These are phyloP conservation scores for Aspergillus japonicus DNA, from an alignment of 2,329 filamentous ascomycete genomes.

Conservation along the genomic window DNA sequence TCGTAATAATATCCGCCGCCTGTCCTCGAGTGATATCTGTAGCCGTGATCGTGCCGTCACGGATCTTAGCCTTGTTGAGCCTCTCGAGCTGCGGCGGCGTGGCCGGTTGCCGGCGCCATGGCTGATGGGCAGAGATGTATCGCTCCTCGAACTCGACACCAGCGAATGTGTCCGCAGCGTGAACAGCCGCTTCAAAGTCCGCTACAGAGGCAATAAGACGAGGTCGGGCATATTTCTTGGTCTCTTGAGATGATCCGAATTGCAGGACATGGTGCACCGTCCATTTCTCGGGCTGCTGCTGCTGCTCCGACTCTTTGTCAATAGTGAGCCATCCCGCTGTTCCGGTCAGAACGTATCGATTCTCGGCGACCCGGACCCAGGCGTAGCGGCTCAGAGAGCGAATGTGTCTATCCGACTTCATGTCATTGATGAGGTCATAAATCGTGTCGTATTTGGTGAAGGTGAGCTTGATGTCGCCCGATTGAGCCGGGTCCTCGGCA, in stretches of 20 bases:
- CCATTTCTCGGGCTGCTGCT: slow-evolving; percentile 17
- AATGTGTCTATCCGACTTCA: slow-evolving; percentile 74
- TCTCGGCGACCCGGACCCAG: slow-evolving; percentile 76
- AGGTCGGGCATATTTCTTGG: slow-evolving; percentile 65
- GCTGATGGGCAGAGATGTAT: slow-evolving; percentile 65
- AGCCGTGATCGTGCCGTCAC: slow-evolving; percentile 16
- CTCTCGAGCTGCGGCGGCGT: slow-evolving; percentile 49
- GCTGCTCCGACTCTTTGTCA: slow-evolving; percentile 26
- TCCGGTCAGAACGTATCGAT: slow-evolving; percentile 69
- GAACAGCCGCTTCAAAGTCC: slow-evolving; percentile 72
- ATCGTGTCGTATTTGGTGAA: slow-evolving; percentile 92
- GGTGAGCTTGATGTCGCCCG: slow-evolving; percentile 55
- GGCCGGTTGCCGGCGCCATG: slow-evolving; percentile 70
- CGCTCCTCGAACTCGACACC: slow-evolving; percentile 62
- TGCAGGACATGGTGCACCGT: slow-evolving; percentile 35
- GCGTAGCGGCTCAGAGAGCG: slow-evolving; percentile 70
- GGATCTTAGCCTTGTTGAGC: slow-evolving; percentile 40
- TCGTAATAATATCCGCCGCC: slow-evolving; percentile 88
- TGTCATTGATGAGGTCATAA: slow-evolving; percentile 85
- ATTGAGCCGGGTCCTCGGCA: slow-evolving; percentile 20
- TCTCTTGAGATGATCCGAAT: slow-evolving; percentile 29
- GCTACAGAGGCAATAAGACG: slow-evolving; percentile 64
- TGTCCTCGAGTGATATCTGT: slow-evolving; percentile 70
- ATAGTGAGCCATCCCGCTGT: slow-evolving; percentile 61
- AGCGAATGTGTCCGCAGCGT: slow-evolving; percentile 81